Evolutionary conservation across 306 rosid genomes (phyloP).

Genomic region (Astragalus membranaceus): DNA sequence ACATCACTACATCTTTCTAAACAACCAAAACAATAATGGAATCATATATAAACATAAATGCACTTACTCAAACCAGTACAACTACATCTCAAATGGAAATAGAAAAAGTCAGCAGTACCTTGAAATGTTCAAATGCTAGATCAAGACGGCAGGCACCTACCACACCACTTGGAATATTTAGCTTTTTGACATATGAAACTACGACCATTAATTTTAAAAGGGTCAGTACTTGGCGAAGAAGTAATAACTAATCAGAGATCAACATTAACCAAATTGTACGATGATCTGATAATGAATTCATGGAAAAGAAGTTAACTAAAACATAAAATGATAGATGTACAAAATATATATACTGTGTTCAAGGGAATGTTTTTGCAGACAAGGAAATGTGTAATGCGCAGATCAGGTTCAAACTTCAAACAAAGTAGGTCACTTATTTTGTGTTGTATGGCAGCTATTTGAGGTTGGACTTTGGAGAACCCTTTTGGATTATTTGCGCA

Average conservation of each 20-base stretch:
- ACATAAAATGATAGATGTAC: not conserved
- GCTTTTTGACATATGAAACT: constrained; percentile 88
- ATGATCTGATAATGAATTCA: not conserved
- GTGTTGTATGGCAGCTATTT: not conserved
- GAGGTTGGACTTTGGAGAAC: not conserved
- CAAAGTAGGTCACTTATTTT: constrained; percentile 1
- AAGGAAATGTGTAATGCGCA: not conserved
- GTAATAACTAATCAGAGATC: not conserved
- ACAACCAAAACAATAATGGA: not conserved
- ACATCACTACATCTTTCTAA: not conserved
- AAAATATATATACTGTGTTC: not conserved
- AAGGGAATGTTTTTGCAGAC: not conserved
- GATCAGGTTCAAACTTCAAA: not conserved
- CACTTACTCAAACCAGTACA: constrained; percentile 6
- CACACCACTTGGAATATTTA: constrained; percentile 96
- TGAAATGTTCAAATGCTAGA: constrained; percentile 90
- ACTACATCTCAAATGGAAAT: constrained; percentile 11
- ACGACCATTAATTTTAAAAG: constrained; percentile 24
- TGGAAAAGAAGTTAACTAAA: not conserved
- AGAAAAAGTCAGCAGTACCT: constrained; percentile 45
- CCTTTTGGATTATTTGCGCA: not conserved
- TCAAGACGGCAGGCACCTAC: constrained; percentile 98
- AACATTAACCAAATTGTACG: not conserved
- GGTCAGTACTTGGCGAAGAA: constrained; percentile 24
- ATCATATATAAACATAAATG: constrained; percentile 1